These are phyloP conservation scores for Sabuloglossum arenarium DNA, from an alignment of 495 filamentous ascomycete species.

Conservation along the genomic window DNA sequence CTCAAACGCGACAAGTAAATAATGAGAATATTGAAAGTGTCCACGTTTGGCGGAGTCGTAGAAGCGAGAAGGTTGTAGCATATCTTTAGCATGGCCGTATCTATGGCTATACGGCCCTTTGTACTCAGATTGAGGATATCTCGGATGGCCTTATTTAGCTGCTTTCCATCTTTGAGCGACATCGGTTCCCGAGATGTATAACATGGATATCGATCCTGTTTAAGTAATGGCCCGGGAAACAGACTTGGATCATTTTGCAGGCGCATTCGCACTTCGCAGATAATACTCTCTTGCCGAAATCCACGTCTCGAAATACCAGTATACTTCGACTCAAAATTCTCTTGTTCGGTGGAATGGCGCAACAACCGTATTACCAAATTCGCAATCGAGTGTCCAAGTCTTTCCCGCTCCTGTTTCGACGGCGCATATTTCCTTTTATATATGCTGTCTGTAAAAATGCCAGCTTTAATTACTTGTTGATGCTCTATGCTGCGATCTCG, in stretches of 20 bases:
- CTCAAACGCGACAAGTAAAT: slow-evolving; percentile 29
- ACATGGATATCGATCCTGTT: background rate
- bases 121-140: background rate
- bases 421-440: background rate
- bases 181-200: background rate
- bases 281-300: background rate
- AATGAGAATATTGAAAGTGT: slow-evolving; percentile 49
- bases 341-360: background rate
- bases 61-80: slow-evolving; percentile 45
- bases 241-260: background rate
- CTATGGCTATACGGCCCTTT: background rate
- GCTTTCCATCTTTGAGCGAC: background rate
- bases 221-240: background rate
- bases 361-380: background rate
- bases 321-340: background rate
- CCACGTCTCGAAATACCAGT: background rate
- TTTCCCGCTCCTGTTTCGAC: background rate
- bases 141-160: background rate
- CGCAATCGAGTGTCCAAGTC: slow-evolving; percentile 1
- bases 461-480: background rate
- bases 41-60: slow-evolving; percentile 30
- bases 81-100: slow-evolving; percentile 30
- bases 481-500: background rate
- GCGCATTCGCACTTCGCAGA: background rate
- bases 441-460: background rate